A percentile compares a stretch with the other conserved stretches of the same genome.
Evolutionary conservation across 306 rosid species (phyloP).

Genomic region (Cucurbita maxima): DNA sequence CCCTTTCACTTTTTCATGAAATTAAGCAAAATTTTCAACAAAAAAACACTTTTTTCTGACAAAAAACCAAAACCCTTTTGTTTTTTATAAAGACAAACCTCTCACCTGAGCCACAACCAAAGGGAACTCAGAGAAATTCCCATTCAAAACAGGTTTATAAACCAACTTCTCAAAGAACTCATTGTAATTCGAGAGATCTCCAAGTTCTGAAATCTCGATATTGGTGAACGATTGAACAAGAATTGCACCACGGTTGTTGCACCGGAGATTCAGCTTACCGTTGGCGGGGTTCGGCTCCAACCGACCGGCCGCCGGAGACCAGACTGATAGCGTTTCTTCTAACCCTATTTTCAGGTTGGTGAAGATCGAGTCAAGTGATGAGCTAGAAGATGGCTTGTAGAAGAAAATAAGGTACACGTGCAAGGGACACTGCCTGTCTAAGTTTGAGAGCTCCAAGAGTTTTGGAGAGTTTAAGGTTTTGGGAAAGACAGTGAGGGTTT

Average conservation of each 20-base stretch:
- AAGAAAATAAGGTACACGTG: conserved; percentile 58
- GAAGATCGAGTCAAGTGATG: conserved; percentile 32
- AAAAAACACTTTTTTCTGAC: neutral
- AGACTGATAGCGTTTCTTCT: conserved; percentile 42
- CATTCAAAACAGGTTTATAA: conserved; percentile 38
- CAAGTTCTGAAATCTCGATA: conserved; percentile 33
- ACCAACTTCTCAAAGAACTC: conserved; percentile 47
- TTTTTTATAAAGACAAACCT: neutral
- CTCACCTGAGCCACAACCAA: conserved; percentile 70
- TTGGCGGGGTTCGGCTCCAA: conserved; percentile 23
- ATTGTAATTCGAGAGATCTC: conserved; percentile 49
- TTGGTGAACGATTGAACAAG: conserved; percentile 32
- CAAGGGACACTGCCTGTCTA: conserved; percentile 63
- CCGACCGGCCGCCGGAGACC: conserved; percentile 66
- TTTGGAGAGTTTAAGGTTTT: conserved; percentile 21
- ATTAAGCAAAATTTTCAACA: neutral
- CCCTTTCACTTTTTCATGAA: neutral
- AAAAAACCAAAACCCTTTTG: neutral
- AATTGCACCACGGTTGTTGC: conserved; percentile 56
- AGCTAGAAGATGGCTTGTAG: conserved; percentile 17
- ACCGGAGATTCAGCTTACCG: conserved; percentile 49
- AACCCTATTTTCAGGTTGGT: conserved; percentile 36
- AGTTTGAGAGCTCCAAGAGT: conserved; percentile 43
- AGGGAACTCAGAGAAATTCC: conserved; percentile 46
- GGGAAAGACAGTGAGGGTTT: conserved; percentile 34